phyloP scores from a whole-genome alignment of 2,329 filamentous ascomycete genomes.

The Orbilia blumenaviensis region DNA sequence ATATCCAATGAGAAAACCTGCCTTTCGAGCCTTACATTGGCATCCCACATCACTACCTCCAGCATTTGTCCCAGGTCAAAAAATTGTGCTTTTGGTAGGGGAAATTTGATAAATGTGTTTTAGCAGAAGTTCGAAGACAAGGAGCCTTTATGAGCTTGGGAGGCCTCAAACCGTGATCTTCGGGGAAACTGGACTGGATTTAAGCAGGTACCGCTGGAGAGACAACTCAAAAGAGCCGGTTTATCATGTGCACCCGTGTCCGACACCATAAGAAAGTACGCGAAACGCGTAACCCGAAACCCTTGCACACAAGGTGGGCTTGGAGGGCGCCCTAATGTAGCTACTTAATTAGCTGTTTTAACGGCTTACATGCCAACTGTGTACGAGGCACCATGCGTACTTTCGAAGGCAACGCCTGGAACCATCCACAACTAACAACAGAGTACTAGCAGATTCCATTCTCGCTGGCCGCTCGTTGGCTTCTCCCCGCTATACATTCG shows the following conservation, averaged over 20 bases:
- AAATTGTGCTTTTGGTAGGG: too few species aligned
- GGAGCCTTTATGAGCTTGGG: slow-evolving; percentile 19
- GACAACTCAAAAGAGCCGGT: not conserved
- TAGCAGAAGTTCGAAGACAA: slow-evolving; percentile 15
- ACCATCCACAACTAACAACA: slow-evolving; percentile 28
- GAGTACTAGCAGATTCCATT: slow-evolving; percentile 47
- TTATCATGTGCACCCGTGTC: slow-evolving; percentile 53
- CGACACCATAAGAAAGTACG: not conserved
- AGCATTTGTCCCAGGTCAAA: too few species aligned
- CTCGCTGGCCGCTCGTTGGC: not conserved
- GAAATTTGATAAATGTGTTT: slow-evolving; percentile 1
- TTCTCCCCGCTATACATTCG: slow-evolving; percentile 6
- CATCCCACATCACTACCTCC: not conserved
- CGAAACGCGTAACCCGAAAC: slow-evolving; percentile 13
- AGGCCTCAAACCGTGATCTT: slow-evolving; percentile 36
- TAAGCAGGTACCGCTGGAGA: not conserved
- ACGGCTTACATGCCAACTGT: not conserved
- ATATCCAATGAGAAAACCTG: slow-evolving; percentile 40
- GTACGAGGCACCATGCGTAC: slow-evolving; percentile 45
- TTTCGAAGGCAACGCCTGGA: slow-evolving; percentile 16
- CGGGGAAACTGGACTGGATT: not conserved
- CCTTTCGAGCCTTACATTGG: slow-evolving; percentile 43
- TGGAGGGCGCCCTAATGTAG: slow-evolving; percentile 16
- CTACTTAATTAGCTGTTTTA: not conserved
- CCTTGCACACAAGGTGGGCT: slow-evolving; percentile 23